Evolutionary conservation across 129 eudicot genomes (phyloP).

Genomic region (Saposhnikovia divaricata): DNA sequence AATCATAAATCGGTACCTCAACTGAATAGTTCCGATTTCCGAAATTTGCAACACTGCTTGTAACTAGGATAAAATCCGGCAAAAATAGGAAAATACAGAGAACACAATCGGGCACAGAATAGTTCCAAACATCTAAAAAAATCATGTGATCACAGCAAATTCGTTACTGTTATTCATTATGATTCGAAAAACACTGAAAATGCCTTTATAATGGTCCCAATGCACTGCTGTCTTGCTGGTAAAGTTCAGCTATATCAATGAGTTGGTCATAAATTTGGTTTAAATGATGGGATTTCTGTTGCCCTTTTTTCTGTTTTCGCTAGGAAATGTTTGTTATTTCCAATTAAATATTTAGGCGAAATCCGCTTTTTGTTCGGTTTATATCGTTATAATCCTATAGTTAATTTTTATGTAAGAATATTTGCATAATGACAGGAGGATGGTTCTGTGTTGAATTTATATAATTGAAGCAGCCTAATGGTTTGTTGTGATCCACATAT

Average conservation of each 20-base stretch:
- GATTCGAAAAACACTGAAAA: neutral
- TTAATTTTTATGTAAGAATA: neutral
- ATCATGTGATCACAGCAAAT: neutral
- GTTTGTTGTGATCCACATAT: slow-evolving; percentile 6
- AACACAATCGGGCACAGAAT: neutral
- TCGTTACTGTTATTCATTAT: neutral
- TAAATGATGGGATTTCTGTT: neutral
- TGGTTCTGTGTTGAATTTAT: neutral
- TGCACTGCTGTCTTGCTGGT: neutral
- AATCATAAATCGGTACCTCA: too few species aligned
- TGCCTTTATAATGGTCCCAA: neutral
- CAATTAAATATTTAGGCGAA: neutral
- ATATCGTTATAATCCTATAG: neutral
- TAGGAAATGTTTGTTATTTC: neutral
- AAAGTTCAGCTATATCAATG: neutral
- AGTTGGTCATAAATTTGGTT: neutral
- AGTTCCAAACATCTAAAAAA: neutral
- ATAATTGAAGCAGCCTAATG: slow-evolving; percentile 1
- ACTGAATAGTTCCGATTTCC: too few species aligned
- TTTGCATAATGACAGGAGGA: neutral
- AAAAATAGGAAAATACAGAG: neutral
- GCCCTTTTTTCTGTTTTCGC: neutral
- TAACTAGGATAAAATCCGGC: neutral
- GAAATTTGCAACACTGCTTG: too few species aligned
- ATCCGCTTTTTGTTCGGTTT: neutral